These are phyloP conservation scores for Ceratocystis harringtonii DNA, from an alignment of 2,329 filamentous ascomycete species.

Conservation along the genomic window DNA sequence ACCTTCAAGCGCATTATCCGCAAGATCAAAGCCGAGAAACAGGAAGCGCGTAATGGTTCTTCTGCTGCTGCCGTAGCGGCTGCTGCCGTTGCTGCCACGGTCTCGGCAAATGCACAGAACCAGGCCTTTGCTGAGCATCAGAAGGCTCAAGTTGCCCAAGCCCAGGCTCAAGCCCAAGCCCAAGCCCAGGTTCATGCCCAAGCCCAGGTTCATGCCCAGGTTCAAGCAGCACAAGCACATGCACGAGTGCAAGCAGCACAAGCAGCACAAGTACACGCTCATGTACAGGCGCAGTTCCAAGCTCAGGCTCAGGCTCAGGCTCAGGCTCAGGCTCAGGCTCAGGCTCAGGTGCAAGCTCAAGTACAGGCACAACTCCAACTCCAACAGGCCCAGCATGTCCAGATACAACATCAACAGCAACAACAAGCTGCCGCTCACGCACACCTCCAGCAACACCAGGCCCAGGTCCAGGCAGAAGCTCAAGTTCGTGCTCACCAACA, in stretches of 20 bases:
- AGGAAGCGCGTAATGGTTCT: neutral
- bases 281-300: slow-evolving; percentile 7
- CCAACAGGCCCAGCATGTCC: slow-evolving; percentile 10
- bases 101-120: neutral
- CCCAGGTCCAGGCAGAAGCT: slow-evolving; percentile 6
- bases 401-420: slow-evolving; percentile 10
- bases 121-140: slow-evolving; percentile 3
- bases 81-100: neutral
- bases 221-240: slow-evolving; percentile 4
- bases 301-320: neutral
- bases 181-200: slow-evolving; percentile 12
- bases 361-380: slow-evolving; percentile 3
- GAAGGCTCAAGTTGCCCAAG: slow-evolving; percentile 10
- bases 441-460: slow-evolving; percentile 7
- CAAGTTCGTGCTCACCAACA: slow-evolving; percentile 5
- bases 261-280: slow-evolving; percentile 11
- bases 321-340: slow-evolving; percentile 2
- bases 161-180: slow-evolving; percentile 5
- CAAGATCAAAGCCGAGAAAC: slow-evolving; percentile 11
- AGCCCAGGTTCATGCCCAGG: slow-evolving; percentile 7
- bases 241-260: neutral
- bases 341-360: slow-evolving; percentile 6
- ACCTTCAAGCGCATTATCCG: slow-evolving; percentile 17
- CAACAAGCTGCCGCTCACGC: slow-evolving; percentile 2
- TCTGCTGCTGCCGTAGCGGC: neutral